Evolutionary conservation across 768 basidiomycete genomes (phyloP), one percentile per base, ranked within the genome.

Genomic region (Tricholoma saponaceum): DNA sequence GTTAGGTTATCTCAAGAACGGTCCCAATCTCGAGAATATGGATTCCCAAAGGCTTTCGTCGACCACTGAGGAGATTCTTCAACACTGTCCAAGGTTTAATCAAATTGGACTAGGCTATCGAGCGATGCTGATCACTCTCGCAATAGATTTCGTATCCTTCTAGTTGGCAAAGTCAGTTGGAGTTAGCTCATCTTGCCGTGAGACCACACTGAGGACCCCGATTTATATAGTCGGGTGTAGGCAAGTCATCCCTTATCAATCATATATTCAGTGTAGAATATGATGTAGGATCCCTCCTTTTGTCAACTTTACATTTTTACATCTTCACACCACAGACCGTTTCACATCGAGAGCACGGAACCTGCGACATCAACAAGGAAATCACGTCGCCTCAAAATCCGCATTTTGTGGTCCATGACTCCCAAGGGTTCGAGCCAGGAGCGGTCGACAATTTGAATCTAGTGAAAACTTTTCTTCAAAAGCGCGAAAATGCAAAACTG

Each of bases 361-460:
- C 7, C 20, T 33, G 33, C 10, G 62, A 72, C 33, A 70, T 73
- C 20, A 26, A 62, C 3, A 46, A 37, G 13, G 69, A 61, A 49
- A 60, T 69, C 46, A 63, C 51, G 5, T 68, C 64, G 2, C 25
- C 43, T 3, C 35, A 58, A 10, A 71, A 73, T 35, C 49, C 58
- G 7, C 64, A 60, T 14, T 67, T 73, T 46, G 59, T 72, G 16
- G 56, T 73, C 9, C 71, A 73, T 54, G 72, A 73, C 47, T 67
- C 65, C 35, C 47, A 60, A 54, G 71, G 72, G 12, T 73, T 69
- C 55, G 72, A 71, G 37, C 52, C 69, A 16, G 71, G 70, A n/a
- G 64, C 66, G 13, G 52, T 20, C 10, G 43, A 56, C 5, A 68
- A 68, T 23, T 64, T 63, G 6, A 44, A 44, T 23, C 6, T 39